Evolutionary conservation across 345 rosid genomes (phyloP).

Genomic region (Syzygium grande): DNA sequence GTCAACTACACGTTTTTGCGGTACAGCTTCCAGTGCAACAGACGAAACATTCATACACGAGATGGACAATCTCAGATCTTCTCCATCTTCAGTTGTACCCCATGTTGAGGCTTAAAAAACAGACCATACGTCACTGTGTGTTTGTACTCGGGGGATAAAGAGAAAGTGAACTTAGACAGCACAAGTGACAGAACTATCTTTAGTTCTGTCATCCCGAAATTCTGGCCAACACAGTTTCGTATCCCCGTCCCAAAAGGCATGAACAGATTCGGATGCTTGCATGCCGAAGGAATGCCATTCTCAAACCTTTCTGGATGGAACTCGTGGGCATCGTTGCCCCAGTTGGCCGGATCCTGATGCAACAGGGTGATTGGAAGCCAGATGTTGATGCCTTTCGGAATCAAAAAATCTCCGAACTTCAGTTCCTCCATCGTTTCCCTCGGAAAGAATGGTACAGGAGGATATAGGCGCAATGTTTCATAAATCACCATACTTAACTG

Average conservation of each 20-base stretch:
- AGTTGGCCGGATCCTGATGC: constrained; percentile 9
- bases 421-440: constrained; percentile 9
- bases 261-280: constrained; percentile 1
- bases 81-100: constrained; percentile 8
- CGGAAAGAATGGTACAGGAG: not conserved
- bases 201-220: constrained; percentile 13
- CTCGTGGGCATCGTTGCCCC: constrained; percentile 12
- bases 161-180: constrained; percentile 12
- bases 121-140: constrained; percentile 8
- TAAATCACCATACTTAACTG: constrained; percentile 20
- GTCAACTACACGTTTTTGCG: too few relatives aligned
- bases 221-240: constrained; percentile 7
- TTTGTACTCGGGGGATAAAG: constrained; percentile 6
- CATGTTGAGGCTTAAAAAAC: constrained; percentile 10
- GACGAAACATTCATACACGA: not conserved
- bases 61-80: not conserved
- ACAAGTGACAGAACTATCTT: constrained; percentile 13
- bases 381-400: constrained; percentile 15
- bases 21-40: too few relatives aligned
- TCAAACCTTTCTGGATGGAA: constrained; percentile 23
- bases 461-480: constrained; percentile 16
- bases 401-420: constrained; percentile 7
- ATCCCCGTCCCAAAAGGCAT: constrained; percentile 14
- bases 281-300: constrained; percentile 5
- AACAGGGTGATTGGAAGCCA: constrained; percentile 5